These are phyloP conservation scores for Aspergillus chevalieri DNA, from an alignment of 2,329 filamentous ascomycete species.

Conservation along the genomic window DNA sequence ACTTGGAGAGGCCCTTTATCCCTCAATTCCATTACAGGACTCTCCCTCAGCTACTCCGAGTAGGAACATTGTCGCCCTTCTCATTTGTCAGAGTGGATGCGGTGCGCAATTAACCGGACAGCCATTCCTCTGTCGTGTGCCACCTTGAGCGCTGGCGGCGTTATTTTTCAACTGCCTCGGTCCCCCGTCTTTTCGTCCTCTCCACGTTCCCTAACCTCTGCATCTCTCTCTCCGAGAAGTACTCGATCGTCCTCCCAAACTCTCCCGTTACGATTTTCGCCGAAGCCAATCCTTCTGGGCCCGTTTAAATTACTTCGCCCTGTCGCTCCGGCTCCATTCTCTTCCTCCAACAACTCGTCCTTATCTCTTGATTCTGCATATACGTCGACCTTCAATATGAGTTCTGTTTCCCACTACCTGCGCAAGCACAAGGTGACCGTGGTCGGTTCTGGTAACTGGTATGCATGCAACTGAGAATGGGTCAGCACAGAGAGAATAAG, in stretches of 20 bases:
- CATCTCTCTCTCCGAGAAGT: background rate
- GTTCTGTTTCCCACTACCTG: conserved; percentile 23
- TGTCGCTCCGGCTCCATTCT: conserved; percentile 4
- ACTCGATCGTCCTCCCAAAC: background rate
- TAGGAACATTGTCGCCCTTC: conserved; percentile 2
- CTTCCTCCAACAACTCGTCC: conserved; percentile 16
- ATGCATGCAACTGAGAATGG: conserved; percentile 20
- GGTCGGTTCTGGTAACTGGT: conserved; percentile 96
- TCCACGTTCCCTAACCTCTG: conserved; percentile 5
- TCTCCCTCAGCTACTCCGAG: too few relatives aligned
- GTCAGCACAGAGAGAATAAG: conserved; percentile 52
- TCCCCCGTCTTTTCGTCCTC: conserved; percentile 16
- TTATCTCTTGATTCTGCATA: conserved; percentile 1
- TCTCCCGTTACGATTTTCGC: conserved; percentile 2
- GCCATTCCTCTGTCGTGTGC: conserved; percentile 17
- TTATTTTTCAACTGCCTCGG: conserved; percentile 22
- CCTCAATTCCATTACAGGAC: background rate
- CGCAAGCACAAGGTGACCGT: conserved; percentile 55
- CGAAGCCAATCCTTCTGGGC: conserved; percentile 10
- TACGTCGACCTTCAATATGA: conserved; percentile 21
- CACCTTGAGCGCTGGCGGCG: conserved; percentile 3
- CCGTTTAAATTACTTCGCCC: conserved; percentile 12
- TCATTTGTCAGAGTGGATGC: conserved; percentile 9
- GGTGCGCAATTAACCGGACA: conserved; percentile 16
- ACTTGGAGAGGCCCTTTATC: background rate